Percentiles rank a stretch among this genome's conserved stretches.
phyloP scores from a whole-genome alignment of 495 filamentous ascomycete species.

The Aspergillus sclerotiicarbonarius region DNA sequence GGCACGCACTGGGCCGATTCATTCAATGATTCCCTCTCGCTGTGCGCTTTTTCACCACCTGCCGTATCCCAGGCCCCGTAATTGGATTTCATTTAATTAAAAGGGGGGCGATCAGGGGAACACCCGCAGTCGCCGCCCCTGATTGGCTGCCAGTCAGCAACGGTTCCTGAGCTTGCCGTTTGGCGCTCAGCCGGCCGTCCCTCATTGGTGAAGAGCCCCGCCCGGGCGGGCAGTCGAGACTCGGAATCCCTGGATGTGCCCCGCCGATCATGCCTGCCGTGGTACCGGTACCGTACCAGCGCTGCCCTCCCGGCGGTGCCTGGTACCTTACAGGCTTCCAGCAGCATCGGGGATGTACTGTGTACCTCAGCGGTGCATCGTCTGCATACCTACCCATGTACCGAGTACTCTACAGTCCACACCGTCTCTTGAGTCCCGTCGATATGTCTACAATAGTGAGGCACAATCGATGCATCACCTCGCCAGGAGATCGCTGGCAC shows the following conservation, averaged over 20 bases:
- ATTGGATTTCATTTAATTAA: constrained; percentile 17
- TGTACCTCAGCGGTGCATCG: too few relatives aligned
- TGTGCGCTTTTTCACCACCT: neutral
- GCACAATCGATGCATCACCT: too few relatives aligned
- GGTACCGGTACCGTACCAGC: constrained; percentile 4
- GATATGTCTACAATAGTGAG: too few relatives aligned
- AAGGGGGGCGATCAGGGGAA: constrained; percentile 22
- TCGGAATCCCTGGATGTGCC: neutral
- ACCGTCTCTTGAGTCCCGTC: neutral
- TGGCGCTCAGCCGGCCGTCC: neutral
- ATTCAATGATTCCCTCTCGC: too few relatives aligned
- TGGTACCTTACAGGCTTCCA: constrained; percentile 10
- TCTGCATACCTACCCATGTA: too few relatives aligned
- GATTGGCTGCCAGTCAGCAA: constrained; percentile 7
- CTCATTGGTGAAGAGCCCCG: constrained; percentile 15
- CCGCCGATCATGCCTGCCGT: constrained; percentile 6
- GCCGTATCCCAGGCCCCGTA: neutral
- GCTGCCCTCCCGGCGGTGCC: neutral
- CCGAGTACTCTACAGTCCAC: neutral
- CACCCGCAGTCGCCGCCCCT: neutral
- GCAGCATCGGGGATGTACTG: neutral
- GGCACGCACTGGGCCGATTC: too few relatives aligned
- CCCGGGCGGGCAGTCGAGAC: constrained; percentile 13
- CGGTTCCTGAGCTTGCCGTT: constrained; percentile 18
- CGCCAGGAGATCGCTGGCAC: neutral